Base-by-base conservation (phyloP, 1,284 basidiomycete genomes). In the Apiotrichum laibachii region DNA sequence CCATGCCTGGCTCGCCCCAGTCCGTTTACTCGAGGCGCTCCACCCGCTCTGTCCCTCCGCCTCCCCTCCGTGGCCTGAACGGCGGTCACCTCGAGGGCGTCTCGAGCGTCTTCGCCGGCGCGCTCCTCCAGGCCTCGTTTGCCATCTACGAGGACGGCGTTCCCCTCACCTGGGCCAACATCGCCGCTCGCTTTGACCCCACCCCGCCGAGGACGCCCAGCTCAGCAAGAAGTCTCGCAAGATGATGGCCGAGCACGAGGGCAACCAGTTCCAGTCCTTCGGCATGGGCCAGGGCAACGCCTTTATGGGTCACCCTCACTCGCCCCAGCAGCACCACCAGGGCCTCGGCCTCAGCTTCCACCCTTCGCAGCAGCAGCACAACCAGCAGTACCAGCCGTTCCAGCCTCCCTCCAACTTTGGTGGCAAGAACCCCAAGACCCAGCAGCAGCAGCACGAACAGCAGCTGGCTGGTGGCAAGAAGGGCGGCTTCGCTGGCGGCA, bases 21-120 rank as follows among this genome's bases (percentile, higher is more conserved):
- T 22, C 50, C 49, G 47, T 18, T 18, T 49, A 16, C 21, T 31
- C 46, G 19, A 48, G 22, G 37, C 43, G 43, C 43, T 44, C 43
- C n/a, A 6, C n/a, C n/a, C 6, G 19, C 9, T 13, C 49, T 26
- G 18, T n/a, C 22, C 22, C 50, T 4, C 15, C 40, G 16, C 50
- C 50, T 16, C 21, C 39, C 37, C 39, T 51, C 18, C n/a, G 21
- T 5, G 22, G 6, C 21, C 45, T 63, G 47, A 60, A 51, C 15
- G 55, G 59, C 9, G 43, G 33, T 18, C n/a, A 56, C 21, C 48
- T 53, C 13, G n/a, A 15, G n/a, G 52, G 45, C 12, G 46, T 64
- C 11, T 10, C 60, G 13, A 5, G 56, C 11, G 54, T 60, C 5
- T 64, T 55, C 55, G 43, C 62, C 34, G 43, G 60, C 18, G 63